Evolutionary conservation across 176 grass and related monocot species (phyloP).

Genomic region (Avena sativa): DNA sequence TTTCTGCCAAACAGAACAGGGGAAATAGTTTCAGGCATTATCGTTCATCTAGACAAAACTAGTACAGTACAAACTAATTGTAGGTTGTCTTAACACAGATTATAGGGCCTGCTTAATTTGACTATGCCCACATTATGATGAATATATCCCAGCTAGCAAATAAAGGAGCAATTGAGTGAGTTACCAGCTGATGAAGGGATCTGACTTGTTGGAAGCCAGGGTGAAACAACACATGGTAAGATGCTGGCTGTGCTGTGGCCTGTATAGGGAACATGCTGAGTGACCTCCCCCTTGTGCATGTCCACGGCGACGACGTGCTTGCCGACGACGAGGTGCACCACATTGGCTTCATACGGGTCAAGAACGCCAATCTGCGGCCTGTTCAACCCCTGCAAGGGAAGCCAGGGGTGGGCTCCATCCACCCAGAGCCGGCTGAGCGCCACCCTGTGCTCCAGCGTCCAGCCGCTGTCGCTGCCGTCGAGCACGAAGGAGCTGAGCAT

Average conservation of each 20-base stretch:
- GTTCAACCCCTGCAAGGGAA: background rate
- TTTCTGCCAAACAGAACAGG: background rate
- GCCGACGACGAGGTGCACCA: background rate
- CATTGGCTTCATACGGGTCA: background rate
- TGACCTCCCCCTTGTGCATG: background rate
- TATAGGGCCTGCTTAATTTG: background rate
- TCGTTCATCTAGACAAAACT: background rate
- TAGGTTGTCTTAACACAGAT: too few species aligned
- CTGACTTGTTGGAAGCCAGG: background rate
- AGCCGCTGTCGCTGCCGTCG: background rate
- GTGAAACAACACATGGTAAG: background rate
- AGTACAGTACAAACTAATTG: too few species aligned
- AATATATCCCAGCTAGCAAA: background rate
- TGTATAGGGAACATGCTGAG: background rate
- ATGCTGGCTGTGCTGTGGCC: background rate
- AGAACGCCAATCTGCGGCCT: background rate
- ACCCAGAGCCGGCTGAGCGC: background rate
- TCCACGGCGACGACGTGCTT: background rate
- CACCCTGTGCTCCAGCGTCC: conserved; percentile 40
- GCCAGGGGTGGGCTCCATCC: background rate
- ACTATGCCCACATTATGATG: background rate
- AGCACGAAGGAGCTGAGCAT: conserved; percentile 15
- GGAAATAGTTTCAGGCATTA: background rate
- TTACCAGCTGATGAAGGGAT: background rate
- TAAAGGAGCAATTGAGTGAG: background rate